Base-by-base conservation (phyloP, 1,284 basidiomycete genomes). In the Trametes versicolor region DNA sequence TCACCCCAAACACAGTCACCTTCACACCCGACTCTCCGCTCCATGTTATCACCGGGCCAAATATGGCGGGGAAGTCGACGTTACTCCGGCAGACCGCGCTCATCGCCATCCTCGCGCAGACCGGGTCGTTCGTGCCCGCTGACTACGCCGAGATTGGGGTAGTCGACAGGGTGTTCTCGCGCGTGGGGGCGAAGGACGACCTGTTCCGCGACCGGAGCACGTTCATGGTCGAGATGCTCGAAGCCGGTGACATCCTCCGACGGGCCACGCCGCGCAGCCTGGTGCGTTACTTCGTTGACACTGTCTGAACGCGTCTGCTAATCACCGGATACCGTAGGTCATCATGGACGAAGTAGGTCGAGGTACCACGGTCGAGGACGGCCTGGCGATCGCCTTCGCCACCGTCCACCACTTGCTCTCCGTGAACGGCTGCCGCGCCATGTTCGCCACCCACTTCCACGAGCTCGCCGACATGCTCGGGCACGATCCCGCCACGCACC, bases 311-410 rank as follows among this genome's bases (percentile, higher is more conserved):
- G 48, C 3, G 12, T 10, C 27, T 45, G 53, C 8, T 41, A 15
- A 12, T 7, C 9, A n/a, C 29, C 25, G 12, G 8, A 5, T 25
- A 25, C 29, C 2, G 0, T n/a, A 95, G 94, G 93, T 98, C 21
- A 96, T 98, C 69, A 97, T 98, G 94, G 96, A 98, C 75, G 97
- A 99, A 80, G 94, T 99, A 21, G 97, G 97, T 2, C 84, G 97
- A 69, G 97, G 97, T 23, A 99, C 98, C 2, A 96, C 96, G 0
- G 90, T 97, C 6, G 86, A 90, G 62, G 96, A 98, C 70, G 97
- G 98, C 4, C 79, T 99, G 19, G 93, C 96, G 0, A 95, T 99
- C 52, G 96, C 97, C 0, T 99, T 95, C 75, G 94, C 95, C 0
- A 91, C 96, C 1, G 82, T 98, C 15, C 88, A 96, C 73, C 91